phyloP scores from a whole-genome alignment of 352 stramenopile genomes.

The Globisporangium takayamanum region DNA sequence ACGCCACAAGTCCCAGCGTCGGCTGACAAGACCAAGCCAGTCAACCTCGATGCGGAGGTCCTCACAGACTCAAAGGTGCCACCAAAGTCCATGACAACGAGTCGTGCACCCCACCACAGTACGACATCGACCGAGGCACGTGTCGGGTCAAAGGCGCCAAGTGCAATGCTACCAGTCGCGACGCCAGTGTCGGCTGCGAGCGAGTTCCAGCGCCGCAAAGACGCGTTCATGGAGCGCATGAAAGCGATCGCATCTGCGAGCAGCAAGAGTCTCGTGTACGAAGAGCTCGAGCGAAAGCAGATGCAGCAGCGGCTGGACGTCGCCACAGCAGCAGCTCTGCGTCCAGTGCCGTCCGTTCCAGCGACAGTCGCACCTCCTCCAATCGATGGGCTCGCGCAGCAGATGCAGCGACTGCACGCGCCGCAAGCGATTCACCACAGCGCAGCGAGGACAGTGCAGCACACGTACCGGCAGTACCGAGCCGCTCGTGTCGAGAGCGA shows the following conservation, averaged over 20 bases:
- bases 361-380: not conserved
- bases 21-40: not conserved
- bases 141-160: not conserved
- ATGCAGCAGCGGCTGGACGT: slow-evolving; percentile 20
- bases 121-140: not conserved
- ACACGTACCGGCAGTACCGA: slow-evolving; percentile 33
- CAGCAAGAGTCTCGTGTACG: slow-evolving; percentile 67
- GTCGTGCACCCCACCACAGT: not conserved
- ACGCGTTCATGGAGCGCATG: slow-evolving; percentile 69
- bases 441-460: slow-evolving; percentile 33
- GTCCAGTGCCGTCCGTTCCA: not conserved
- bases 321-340: not conserved
- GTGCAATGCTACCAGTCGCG: not conserved
- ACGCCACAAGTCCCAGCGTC: not conserved
- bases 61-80: slow-evolving; percentile 5
- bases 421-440: slow-evolving; percentile 35
- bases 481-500: slow-evolving; percentile 8
- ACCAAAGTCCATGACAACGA: not conserved
- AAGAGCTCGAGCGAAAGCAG: slow-evolving; percentile 52
- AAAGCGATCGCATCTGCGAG: slow-evolving; percentile 60
- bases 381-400: slow-evolving; percentile 19
- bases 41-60: slow-evolving; percentile 32
- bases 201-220: slow-evolving; percentile 68
- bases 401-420: slow-evolving; percentile 24
- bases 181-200: slow-evolving; percentile 15